Evolutionary conservation across 75 land plant species (phyloP), one percentile per base, ranked within the genome.

Genomic region (Selaginella moellendorffii): DNA sequence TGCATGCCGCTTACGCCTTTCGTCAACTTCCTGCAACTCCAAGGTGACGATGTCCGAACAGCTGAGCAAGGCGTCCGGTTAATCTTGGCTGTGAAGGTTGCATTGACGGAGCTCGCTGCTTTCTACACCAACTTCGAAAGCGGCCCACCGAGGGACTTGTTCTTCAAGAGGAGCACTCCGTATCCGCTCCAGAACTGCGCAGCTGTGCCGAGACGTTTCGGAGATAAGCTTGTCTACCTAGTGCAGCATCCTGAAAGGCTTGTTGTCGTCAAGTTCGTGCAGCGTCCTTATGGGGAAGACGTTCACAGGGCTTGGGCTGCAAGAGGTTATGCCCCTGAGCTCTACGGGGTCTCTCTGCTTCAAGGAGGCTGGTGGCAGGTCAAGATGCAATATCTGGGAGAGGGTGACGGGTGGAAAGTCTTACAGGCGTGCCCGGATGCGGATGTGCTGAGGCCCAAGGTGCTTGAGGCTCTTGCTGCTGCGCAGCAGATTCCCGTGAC

Each of bases 251-350:
- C 46, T 36, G 46, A 36, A 36, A 36, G 46, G 46, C 46, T 36
- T 36, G 46, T 36, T 36, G 46, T 36, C 46, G 14, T 36, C 46
- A 36, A 36, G 46, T 36, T 36, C 46, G 46, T 36, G 46, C 46
- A 36, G 46, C 46, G 46, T 36, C 46, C 46, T 36, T 36, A 36
- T 36, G 46, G 46, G 46, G 46, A 36, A 36, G 46, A 36, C 14
- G 46, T 36, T 36, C 46, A 36, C 46, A 36, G 46, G 46, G 46
- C 46, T 36, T 36, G 46, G 46, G 46, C 46, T 36, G 46, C 46
- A 36, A 36, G 46, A 36, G 46, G 46, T 36, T 36, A 36, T 36
- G 46, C 46, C 46, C 46, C 46, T 36, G 10, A 36, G 46, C 46
- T 36, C 46, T 36, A 36, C 46, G 46, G 46, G 46, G 46, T 36